Percentiles rank a stretch among this genome's conserved stretches.
Evolutionary conservation across 169 alveolate genomes (phyloP).

Genomic region (Besnoitia besnoiti): DNA sequence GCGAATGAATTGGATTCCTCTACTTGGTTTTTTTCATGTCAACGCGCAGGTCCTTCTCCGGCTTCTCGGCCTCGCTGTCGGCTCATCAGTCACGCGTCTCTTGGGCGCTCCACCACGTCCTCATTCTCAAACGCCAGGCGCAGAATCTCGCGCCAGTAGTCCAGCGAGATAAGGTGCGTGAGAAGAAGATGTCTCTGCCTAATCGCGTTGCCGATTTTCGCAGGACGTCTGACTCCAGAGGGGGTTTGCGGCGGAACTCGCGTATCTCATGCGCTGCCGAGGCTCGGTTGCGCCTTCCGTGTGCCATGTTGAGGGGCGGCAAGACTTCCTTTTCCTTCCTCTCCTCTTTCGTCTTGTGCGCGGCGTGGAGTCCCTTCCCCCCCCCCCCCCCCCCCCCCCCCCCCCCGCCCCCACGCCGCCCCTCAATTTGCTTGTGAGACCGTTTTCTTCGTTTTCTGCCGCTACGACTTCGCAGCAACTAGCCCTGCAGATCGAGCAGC

Average conservation of each 20-base stretch:
- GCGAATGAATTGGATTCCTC: not conserved
- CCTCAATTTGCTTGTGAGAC: not conserved
- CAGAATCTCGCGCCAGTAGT: not conserved
- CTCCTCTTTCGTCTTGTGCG: too few species aligned
- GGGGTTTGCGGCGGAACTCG: too few species aligned
- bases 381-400: too few species aligned
- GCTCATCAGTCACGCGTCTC: constrained; percentile 4
- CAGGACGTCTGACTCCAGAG: too few species aligned
- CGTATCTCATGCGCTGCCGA: too few species aligned
- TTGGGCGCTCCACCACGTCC: not conserved
- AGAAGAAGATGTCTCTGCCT: too few species aligned
- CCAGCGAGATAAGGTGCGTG: constrained; percentile 8
- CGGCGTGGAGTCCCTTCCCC: too few species aligned
- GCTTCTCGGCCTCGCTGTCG: not conserved
- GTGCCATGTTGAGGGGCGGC: too few species aligned
- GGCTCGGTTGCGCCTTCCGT: too few species aligned
- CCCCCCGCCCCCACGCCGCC: not conserved
- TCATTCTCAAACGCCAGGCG: constrained; percentile 19
- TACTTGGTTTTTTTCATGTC: not conserved
- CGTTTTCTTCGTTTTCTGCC: not conserved
- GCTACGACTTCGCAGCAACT: not conserved
- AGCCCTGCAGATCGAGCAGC: constrained; percentile 39
- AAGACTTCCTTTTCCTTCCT: too few species aligned
- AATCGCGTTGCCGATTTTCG: too few species aligned
- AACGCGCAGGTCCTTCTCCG: constrained; percentile 36